Evolutionary conservation across 768 basidiomycete species (phyloP), one percentile per base, ranked within the genome.

Genomic region (Gymnopilus dilepis): DNA sequence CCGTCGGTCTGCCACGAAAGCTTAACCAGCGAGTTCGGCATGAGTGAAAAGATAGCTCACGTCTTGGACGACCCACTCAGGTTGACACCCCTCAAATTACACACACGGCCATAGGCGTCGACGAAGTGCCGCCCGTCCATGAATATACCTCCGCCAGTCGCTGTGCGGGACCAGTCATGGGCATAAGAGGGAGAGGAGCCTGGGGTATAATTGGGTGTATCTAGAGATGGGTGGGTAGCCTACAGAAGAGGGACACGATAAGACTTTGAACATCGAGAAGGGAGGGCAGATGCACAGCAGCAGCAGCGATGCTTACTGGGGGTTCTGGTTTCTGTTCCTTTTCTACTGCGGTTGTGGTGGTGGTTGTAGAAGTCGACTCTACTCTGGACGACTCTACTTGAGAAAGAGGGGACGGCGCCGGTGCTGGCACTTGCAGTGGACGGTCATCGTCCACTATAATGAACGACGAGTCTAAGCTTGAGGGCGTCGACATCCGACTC

Each of bases 71-170:
- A 84, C 4, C 94, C 95, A 3, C 91, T 87, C 34, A 98, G 74
- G 72, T 97, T 97, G 31, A 91, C 93, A 8, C 96, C 96, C 61
- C 94, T 81, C 38, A 95, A 77, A 59, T 80, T 84, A 69, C 95
- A 89, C 3, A 96, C 87, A 48, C 96, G 85, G 3, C 92, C 92
- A 67, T 87, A 85, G 1, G 75, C 76, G 71, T 99, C 96, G 1
- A 95, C 77, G 66, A 97, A 92, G 71, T 97, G 87, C 15, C 93
- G 80, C 0, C 95, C 95, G 56, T 85, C 82, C 1, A 85, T 80
- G 31, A 75, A 74, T 22, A 95, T 70, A 13, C 72, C 72, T 22
- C 86, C 86, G 13, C 85, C 87, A 0, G 85, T 89, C 22, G 79
- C 84, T 30, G 70, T 60, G 13, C 58, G 66, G 9, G 87, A 89